Base-by-base conservation (phyloP, 169 alveolate genomes). In the Theileria parva region DNA sequence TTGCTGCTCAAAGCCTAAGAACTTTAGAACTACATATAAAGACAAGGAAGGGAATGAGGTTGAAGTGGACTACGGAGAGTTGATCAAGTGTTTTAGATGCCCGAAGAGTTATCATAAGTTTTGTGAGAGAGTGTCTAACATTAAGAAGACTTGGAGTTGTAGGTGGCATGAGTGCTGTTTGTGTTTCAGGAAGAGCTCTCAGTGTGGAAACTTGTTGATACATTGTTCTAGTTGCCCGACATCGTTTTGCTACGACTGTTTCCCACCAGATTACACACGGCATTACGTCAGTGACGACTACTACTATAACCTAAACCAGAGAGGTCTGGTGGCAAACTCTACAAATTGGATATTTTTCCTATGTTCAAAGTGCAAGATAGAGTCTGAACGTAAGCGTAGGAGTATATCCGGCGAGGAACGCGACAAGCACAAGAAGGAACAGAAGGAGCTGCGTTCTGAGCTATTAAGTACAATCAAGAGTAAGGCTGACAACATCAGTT, bases 151-250 rank as follows among this genome's bases (percentile, higher is more conserved):
- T 50, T 95, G 97, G 96, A 85, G 95, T 4, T 95, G 98, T 59
- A 85, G 95, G 53, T 95, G 98, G 98, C 98, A 95, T 75, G 97
- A 94, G 80, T 95, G 98, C 57, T 91, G 96, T 55, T 80, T 92
- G 32, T 95, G 98, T 71, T 91, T 93, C 87, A 87, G 98, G 55
- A 93, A 92, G 74, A 93, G 96, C 13, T 88, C 96, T 11, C 96
- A 93, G 80, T 94, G 95, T 71, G 98, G 97, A 60, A 94, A 94
- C 74, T 85, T 94, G 85, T 85, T 95, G 70, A 92, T 95, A 60
- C 98, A 95, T 84, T 95, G 98, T 90, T 93, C 95, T 32, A 93
- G 91, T 55, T 95, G 98, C 66, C 97, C 98, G 0, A 93, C 96
- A 6, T 86, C 96, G 27, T 95, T 92, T 87, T 95, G 98, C 80